Evolutionary conservation across 2,329 filamentous ascomycete species (phyloP), one percentile per base, ranked within the genome.

Genomic region (Xylaria sp.): DNA sequence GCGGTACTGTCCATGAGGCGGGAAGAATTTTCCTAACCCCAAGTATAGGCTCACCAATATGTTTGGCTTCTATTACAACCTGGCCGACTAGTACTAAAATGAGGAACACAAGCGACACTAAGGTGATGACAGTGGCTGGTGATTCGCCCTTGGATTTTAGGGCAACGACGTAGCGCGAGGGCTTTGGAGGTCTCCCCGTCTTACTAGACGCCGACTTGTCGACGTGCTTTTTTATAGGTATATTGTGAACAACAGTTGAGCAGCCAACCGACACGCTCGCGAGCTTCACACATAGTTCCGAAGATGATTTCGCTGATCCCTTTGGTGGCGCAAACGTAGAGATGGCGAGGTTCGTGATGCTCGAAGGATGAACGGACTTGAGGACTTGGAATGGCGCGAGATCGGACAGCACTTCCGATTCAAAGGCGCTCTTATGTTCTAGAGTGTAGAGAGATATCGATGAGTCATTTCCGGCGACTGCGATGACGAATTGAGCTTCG

Each of bases 201-300:
- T 76, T 78, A 50, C 79, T 69, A 7, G 79, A 74, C 17, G 71
- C 42, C 14, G 78, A 71, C 65, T 78, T 78, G 72, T 83, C 80
- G 58, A 81, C 68, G 48, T 81, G 74, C 68, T 81, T 83, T 71
- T 81, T 83, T 56, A 97, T 85, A 0, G 93, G 90, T 70, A 97
- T 89, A 47, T 89, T 91, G 79, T 97, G 93, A 30, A 97, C 90
- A 34, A 92, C 89, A 48, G 94, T 88, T 0, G 90, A 92, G 78
- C 94, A 94, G 68, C 89, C 91, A 73, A 97, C 89, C 57, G 92
- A 93, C 48, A 93, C 91, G 55, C 92, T 94, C 34, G 93, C 94
- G 3, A 97, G 87, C 74, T 92, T 93, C 73, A 97, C 82, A 75
- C 88, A 88, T 73, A 90, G 86, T 17, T 87, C 84, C 45, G 78